A percentile compares a stretch with the other conserved stretches of the same genome.
phyloP scores from a whole-genome alignment of 208 protist genomes.

The Trypanosoma conorhini region DNA sequence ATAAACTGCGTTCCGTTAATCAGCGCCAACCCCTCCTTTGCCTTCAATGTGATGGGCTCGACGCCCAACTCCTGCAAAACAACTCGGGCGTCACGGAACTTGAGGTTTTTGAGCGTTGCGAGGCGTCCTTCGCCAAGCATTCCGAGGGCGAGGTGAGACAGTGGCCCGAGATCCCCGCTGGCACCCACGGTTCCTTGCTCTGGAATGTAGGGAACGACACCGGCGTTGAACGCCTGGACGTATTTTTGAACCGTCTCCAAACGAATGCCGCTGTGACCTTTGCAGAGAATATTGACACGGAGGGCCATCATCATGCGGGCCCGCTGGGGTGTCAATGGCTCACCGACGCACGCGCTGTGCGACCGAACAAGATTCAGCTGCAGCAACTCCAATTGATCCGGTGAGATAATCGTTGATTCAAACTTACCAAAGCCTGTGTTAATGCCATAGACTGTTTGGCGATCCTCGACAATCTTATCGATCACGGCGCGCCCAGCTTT shows the following conservation, averaged over 20 bases:
- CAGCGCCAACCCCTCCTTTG: slow-evolving; percentile 87
- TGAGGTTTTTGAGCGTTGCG: slow-evolving; percentile 35
- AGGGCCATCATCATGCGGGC: slow-evolving; percentile 61
- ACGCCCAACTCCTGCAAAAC: slow-evolving; percentile 53
- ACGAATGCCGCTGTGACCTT: slow-evolving; percentile 65
- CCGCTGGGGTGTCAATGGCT: slow-evolving; percentile 45
- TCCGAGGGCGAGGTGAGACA: slow-evolving; percentile 85
- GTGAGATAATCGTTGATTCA: slow-evolving; percentile 56
- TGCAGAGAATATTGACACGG: slow-evolving; percentile 70
- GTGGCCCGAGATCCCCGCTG: slow-evolving; percentile 88
- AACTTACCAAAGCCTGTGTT: slow-evolving; percentile 90
- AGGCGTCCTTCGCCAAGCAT: slow-evolving; percentile 56
- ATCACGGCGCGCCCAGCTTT: slow-evolving; percentile 25
- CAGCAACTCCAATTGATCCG: slow-evolving; percentile 52
- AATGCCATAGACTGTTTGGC: slow-evolving; percentile 62
- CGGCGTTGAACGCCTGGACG: slow-evolving; percentile 51
- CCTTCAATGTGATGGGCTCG: slow-evolving; percentile 48
- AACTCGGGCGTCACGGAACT: slow-evolving; percentile 23
- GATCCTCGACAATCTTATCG: slow-evolving; percentile 29
- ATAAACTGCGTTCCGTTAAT: slow-evolving; percentile 95
- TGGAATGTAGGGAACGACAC: slow-evolving; percentile 58
- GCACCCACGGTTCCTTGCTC: slow-evolving; percentile 79
- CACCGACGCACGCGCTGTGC: slow-evolving; percentile 70
- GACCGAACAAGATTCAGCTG: slow-evolving; percentile 84
- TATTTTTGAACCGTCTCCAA: slow-evolving; percentile 38